Base-by-base conservation (phyloP, 2,329 filamentous ascomycete genomes). In the Fusarium proliferatum region DNA sequence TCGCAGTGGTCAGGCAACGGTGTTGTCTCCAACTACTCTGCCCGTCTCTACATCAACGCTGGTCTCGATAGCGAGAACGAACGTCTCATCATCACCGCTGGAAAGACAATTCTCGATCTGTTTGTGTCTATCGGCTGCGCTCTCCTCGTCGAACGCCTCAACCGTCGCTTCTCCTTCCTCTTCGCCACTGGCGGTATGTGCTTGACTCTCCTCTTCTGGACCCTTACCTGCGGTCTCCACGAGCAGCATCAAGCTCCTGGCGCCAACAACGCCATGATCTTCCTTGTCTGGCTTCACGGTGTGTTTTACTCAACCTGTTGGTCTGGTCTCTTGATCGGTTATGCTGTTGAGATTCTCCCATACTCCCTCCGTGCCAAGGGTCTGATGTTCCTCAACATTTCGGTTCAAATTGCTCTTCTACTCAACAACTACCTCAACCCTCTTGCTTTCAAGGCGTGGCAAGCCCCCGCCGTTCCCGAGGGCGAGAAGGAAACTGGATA, bases 1-100 rank as follows among this genome's bases (percentile, higher is more conserved):
- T 91, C 89, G 1, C 90, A 93, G 80, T 92, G 91, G 82, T 90
- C 87, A 55, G 91, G 91, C 38, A 93, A 92, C 76, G 90, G 88
- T 23, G 82, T 93, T 5, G 89, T 93, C 76, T 90, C 87, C 67
- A 92, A 92, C 81, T 92, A 92, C 80, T 89, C 90, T 75, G 88
- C 89, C 62, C 84, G 86, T 61, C 86, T 93, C 72, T 91, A 91
- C 81, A 81, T 85, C 38, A 87, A 87, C 48, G 89, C 90, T 48
- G 90, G 90, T 41, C 90, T 92, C 76, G 86, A 75, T 1, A 82
- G 86, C 39, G 84, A 89, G 77, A 86, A 86, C 76, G 85, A 87
- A 78, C 89, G 89, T 80, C 85, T 89, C 10, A 87, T 83, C 64
- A 84, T 87, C 80, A 66, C 84, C 13, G 88, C 88, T 53, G 88